Conservation (phyloP, 495 filamentous ascomycete species). For the Penicillium ucsense region DNA sequence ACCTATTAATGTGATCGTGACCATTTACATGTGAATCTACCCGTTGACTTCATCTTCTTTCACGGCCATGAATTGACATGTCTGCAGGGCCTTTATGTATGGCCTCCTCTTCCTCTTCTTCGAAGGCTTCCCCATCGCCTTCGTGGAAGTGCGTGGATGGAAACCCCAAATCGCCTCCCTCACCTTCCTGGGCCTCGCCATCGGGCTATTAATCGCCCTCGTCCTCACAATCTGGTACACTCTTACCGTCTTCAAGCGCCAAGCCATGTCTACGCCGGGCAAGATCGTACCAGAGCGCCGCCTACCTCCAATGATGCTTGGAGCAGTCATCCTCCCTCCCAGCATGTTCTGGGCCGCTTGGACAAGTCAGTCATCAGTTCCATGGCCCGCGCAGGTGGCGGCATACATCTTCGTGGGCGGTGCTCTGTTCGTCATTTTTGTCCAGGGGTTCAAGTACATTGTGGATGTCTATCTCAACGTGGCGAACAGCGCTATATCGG, state of each 20-base stretch:
- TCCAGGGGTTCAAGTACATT: conserved; percentile 41
- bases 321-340: conserved; percentile 37
- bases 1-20: conserved; percentile 29
- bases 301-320: conserved; percentile 42
- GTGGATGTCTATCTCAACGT: conserved; percentile 44
- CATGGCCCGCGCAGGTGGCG: conserved; percentile 29
- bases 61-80: too few relatives aligned
- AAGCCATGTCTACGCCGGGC: conserved; percentile 5
- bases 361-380: conserved; percentile 29
- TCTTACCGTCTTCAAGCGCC: conserved; percentile 16
- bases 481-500: conserved; percentile 39
- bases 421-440: conserved; percentile 36
- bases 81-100: conserved; percentile 31
- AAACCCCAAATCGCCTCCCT: conserved; percentile 31
- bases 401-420: conserved; percentile 27
- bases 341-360: conserved; percentile 51
- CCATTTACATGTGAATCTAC: conserved; percentile 28
- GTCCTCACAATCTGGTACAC: conserved; percentile 36
- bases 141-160: conserved; percentile 39
- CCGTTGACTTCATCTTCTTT: too few relatives aligned
- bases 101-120: conserved; percentile 36
- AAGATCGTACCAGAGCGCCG: conserved; percentile 38
- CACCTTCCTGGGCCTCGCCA: conserved; percentile 44
- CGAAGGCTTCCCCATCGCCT: conserved; percentile 43
- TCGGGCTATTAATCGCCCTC: too few relatives aligned